Conservation (phyloP, 345 rosid species). For the Eucalyptus cladocalyx region DNA sequence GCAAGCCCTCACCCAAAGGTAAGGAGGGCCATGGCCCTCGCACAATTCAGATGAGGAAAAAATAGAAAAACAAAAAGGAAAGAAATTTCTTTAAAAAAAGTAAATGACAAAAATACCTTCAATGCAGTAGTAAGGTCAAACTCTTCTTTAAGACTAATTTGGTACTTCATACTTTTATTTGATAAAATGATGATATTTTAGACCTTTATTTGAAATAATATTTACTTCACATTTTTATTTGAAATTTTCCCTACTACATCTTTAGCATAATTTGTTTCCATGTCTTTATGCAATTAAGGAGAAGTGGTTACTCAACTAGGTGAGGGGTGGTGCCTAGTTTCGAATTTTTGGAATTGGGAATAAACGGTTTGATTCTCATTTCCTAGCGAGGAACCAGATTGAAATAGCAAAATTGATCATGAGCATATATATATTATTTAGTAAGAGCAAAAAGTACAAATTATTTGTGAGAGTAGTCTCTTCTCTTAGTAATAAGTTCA, state of each 20-base stretch:
- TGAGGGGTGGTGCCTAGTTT: rapidly evolving
- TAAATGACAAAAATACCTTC: too few relatives aligned
- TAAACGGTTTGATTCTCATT: rapidly evolving
- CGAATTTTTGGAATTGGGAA: neutral
- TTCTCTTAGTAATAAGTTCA: neutral
- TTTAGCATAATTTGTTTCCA: neutral
- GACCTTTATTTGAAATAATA: rapidly evolving
- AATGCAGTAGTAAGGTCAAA: too few relatives aligned
- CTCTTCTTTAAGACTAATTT: too few relatives aligned
- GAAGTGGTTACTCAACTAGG: neutral
- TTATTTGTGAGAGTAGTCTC: neutral
- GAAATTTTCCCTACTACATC: neutral
- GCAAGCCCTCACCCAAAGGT: too few relatives aligned
- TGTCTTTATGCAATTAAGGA: neutral
- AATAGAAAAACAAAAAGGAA: too few relatives aligned
- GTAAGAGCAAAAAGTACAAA: neutral
- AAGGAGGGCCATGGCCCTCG: too few relatives aligned
- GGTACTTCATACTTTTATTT: rapidly evolving
- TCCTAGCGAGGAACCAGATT: rapidly evolving
- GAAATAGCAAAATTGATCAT: neutral
- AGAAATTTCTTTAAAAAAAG: too few relatives aligned
- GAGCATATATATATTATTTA: neutral
- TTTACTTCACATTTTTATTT: too few relatives aligned
- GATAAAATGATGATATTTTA: rapidly evolving
- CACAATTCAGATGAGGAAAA: rapidly evolving